Evolutionary conservation across 148 eudicot genomes (phyloP).

Genomic region (Pouteria glomerata): DNA sequence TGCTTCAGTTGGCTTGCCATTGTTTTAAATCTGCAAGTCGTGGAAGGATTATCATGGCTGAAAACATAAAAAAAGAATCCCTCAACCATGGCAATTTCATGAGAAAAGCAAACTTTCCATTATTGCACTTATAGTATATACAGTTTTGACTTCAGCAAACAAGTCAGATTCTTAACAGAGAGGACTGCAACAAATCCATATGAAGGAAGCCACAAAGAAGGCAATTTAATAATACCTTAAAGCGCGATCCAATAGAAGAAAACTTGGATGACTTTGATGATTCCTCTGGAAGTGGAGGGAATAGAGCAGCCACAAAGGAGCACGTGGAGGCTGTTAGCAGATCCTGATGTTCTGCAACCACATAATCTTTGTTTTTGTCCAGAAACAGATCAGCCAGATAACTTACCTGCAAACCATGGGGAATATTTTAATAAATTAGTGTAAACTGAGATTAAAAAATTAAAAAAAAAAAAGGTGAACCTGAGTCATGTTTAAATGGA

Average conservation of each 20-base stretch:
- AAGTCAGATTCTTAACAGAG: not conserved
- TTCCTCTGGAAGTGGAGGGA: constrained; percentile 88
- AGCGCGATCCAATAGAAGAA: constrained; percentile 98
- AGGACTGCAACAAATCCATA: not conserved
- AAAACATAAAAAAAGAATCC: not conserved
- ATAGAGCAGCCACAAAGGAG: constrained; percentile 78
- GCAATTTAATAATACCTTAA: constrained; percentile 54
- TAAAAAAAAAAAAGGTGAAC: not conserved
- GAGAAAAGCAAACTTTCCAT: not conserved
- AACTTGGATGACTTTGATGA: constrained; percentile 95
- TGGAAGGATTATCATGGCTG: not conserved
- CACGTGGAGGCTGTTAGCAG: constrained; percentile 87
- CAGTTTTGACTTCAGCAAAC: constrained; percentile 7
- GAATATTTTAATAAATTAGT: constrained; percentile 8
- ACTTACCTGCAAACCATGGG: constrained; percentile 55
- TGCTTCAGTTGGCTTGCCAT: not conserved
- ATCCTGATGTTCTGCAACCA: constrained; percentile 96
- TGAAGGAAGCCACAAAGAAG: not conserved
- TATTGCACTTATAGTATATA: not conserved
- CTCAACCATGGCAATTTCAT: not conserved
- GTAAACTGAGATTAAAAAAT: too few species aligned
- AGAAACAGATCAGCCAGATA: constrained; percentile 91
- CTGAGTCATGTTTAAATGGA: too few species aligned
- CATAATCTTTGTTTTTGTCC: constrained; percentile 99
- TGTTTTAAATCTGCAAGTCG: not conserved